Percentiles rank a stretch among this genome's conserved stretches.
Evolutionary conservation across 2,329 filamentous ascomycete genomes (phyloP).

Genomic region (Tolypocladium album): DNA sequence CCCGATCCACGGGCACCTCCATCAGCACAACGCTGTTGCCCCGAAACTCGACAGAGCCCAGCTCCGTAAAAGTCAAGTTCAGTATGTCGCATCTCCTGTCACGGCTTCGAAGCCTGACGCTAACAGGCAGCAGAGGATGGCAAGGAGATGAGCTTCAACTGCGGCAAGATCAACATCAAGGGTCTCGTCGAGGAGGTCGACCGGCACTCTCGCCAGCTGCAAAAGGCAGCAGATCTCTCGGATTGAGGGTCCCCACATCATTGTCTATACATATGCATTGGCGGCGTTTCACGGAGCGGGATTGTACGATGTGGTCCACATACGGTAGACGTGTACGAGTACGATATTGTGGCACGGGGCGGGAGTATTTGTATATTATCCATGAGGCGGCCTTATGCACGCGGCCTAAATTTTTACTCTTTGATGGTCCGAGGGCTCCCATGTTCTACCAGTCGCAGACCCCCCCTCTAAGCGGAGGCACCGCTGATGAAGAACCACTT

Average conservation of each 20-base stretch:
- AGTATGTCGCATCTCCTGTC: conserved; percentile 45
- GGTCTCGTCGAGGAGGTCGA: conserved; percentile 83
- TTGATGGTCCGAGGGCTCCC: conserved; percentile 1
- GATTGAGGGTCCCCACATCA: conserved; percentile 22
- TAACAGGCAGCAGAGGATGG: conserved; percentile 62
- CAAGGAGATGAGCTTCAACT: conserved; percentile 75
- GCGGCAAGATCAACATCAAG: conserved; percentile 72
- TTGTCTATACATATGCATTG: conserved; percentile 15
- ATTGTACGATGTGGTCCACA: not conserved
- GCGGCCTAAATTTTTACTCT: conserved; percentile 3
- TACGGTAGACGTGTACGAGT: conserved; percentile 7
- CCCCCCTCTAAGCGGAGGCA: conserved; percentile 59
- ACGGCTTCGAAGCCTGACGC: conserved; percentile 1
- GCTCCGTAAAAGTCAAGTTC: conserved; percentile 69
- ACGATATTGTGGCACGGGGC: conserved; percentile 3
- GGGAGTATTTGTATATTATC: conserved; percentile 17
- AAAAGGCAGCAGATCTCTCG: conserved; percentile 70
- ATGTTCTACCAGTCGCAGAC: not conserved
- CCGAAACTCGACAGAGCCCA: conserved; percentile 55
- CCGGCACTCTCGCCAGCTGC: conserved; percentile 72
- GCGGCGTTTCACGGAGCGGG: conserved; percentile 20
- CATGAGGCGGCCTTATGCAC: not conserved
- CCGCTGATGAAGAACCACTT: conserved; percentile 99
- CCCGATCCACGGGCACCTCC: conserved; percentile 60
- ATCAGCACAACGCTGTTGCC: conserved; percentile 71